Evolutionary conservation across 192 early-diverging fungal species (phyloP), one percentile per base, ranked within the genome.

Genomic region (Backusella parvicylindrica): DNA sequence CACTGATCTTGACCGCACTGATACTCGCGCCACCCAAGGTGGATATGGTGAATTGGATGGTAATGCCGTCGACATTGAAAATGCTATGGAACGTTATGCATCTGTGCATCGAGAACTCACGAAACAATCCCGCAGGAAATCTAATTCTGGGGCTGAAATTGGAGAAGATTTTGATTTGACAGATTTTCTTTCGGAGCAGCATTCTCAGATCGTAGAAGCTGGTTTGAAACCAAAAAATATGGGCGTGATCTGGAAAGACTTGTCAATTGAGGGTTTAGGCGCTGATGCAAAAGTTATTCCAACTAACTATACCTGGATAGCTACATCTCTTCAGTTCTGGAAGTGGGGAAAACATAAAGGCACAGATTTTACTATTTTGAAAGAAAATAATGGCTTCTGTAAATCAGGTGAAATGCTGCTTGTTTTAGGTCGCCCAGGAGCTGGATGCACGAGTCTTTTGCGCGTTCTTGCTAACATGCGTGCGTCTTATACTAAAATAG

Each of bases 371-470:
- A 85, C 77, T n/a, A 91, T 96, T 60, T 77, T 94, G 13, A 73
- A 85, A 47, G 77, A 81, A 23, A 84, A 92, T 66, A 83, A 84
- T 3, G 95, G 95, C 31, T 91, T 88, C 60, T 85, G 90, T 33
- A 87, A 89, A 40, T 88, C 91, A 23, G 93, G 95, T 21, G 93
- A 96, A 75, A 88, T 91, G 87, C 69, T 87, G 7, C 79, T 92
- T 32, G 89, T 92, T 2, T 84, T 93, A 13, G 92, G 92, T 68
- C 85, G 90, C 23, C 92, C 92, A 16, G 92, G 90, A 38, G 82
- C 89, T 13, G 92, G 92, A 35, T 90, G 90, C 40, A 88, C 87
- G 13, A 89, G 90, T 38, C 71, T 93, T 32, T 78, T 93, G 23
- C 85, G 90, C 23, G 80, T 88, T 12, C 78, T 93, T 9, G 85